Evolutionary conservation across 345 rosid genomes (phyloP).

Genomic region (Euphorbia peplus): DNA sequence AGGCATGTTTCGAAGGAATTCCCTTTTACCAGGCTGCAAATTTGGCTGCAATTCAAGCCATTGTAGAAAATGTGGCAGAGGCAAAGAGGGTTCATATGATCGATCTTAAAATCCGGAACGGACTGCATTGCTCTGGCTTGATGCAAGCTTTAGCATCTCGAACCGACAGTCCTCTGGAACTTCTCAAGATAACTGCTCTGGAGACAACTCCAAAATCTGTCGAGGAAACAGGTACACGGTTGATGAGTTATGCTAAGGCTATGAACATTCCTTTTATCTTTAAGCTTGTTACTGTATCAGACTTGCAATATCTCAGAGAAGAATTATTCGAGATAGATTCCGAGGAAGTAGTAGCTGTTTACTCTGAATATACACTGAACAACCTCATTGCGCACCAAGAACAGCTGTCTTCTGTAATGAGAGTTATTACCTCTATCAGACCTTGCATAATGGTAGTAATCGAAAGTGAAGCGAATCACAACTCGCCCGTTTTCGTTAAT

Average conservation of each 20-base stretch:
- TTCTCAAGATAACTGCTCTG: constrained; percentile 45
- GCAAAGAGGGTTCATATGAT: constrained; percentile 44
- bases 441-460: constrained; percentile 43
- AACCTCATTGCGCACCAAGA: constrained; percentile 27
- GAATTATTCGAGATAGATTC: constrained; percentile 30
- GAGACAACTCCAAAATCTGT: constrained; percentile 28
- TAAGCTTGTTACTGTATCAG: constrained; percentile 35
- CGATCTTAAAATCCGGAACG: constrained; percentile 33
- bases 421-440: constrained; percentile 26
- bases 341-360: constrained; percentile 38
- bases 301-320: constrained; percentile 40
- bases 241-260: constrained; percentile 35
- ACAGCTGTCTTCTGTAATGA: constrained; percentile 39
- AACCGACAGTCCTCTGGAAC: constrained; percentile 26
- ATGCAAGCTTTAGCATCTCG: constrained; percentile 22
- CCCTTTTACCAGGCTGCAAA: constrained; percentile 37
- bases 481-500: constrained; percentile 38
- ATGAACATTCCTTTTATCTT: constrained; percentile 39
- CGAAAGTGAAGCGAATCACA: constrained; percentile 47
- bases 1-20: constrained; percentile 31
- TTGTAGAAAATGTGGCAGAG: constrained; percentile 37
- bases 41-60: constrained; percentile 44
- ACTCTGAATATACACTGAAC: constrained; percentile 17
- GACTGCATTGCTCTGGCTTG: constrained; percentile 42
- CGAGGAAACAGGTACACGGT: constrained; percentile 40